Conservation (phyloP, 805 yeast genomes). For the Hanseniaspora meyeri region DNA sequence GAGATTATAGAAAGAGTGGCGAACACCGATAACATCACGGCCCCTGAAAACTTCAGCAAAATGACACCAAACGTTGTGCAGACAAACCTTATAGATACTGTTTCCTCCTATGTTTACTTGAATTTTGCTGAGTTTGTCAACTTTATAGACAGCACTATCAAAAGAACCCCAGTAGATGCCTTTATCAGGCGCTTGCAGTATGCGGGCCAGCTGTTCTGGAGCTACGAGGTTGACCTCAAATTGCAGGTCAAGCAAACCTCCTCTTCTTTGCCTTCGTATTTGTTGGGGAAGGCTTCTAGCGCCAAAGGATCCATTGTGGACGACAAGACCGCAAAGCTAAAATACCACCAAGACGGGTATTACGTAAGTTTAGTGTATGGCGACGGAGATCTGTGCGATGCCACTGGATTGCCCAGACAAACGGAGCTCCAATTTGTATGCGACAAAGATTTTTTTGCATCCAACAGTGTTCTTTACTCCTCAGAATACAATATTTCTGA, state of each 20-base stretch:
- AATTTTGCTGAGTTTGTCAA: neutral
- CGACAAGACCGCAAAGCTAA: conserved; percentile 3
- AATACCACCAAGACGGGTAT: conserved; percentile 27
- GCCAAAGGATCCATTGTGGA: neutral
- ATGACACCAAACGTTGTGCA: neutral
- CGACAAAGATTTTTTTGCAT: conserved; percentile 29
- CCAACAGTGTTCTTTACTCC: conserved; percentile 7
- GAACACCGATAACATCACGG: neutral
- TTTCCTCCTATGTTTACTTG: neutral
- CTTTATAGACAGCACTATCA: neutral
- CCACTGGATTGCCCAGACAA: conserved; percentile 40
- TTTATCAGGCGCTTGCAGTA: neutral
- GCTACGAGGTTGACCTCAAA: neutral
- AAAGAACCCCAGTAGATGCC: neutral
- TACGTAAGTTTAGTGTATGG: conserved; percentile 29
- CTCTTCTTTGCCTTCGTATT: neutral
- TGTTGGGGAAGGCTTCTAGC: neutral
- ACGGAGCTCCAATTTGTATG: conserved; percentile 49
- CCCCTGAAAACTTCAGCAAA: no score
- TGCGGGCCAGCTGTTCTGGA: neutral
- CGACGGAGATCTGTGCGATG: conserved; percentile 48
- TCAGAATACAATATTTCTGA: no score
- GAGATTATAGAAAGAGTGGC: neutral
- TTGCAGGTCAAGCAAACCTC: neutral
- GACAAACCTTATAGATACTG: neutral